Evolutionary conservation across 2,329 filamentous ascomycete genomes (phyloP), one percentile per base, ranked within the genome.

Genomic region (Pseudogymnoascus sp.): DNA sequence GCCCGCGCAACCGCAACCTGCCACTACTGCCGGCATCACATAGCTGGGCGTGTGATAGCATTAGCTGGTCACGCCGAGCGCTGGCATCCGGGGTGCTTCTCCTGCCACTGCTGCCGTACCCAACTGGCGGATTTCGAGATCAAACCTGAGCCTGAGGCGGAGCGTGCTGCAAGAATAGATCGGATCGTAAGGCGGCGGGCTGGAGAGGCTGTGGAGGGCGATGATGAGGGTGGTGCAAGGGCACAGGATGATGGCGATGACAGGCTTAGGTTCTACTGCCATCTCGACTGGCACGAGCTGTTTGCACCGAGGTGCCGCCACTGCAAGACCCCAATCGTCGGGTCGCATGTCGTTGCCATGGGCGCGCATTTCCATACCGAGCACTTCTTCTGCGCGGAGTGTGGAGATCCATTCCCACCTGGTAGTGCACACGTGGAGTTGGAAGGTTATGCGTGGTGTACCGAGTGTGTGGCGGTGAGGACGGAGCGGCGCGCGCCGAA

Each of bases 371-470:
- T 91, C 90, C 94, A 99, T 73, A 89, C 90, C 60, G 94, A 94
- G 0, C 94, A 99, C 76, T 99, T 99, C 77, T 99, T 99, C 82
- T 99, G 94, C 71, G 94, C 94, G 41, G 91, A 99, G 79, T 99
- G 94, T 72, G 94, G 94, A 67, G 93, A 99, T 76, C 93, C 94
- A 0, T 99, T 99, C 72, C 90, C 81, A 66, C 79, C 80, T 57
- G 83, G 82, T 63, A 82, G 81, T 75, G 87, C 84, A 50, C 85
- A 87, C 69, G 86, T 99, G 61, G 94, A 99, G 73, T 96, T 96
- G 75, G 93, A 97, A 67, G 93, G 93, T 8, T 97, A 96, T 74
- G 94, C 94, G 4, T 99, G 94, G 92, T 99, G 94, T 75, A 84
- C 97, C 53, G 82, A 82, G 20, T 99, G 94, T 72, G 93, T 97